phyloP scores from a whole-genome alignment of 2,329 filamentous ascomycete species.

The Diaporthe sp. region DNA sequence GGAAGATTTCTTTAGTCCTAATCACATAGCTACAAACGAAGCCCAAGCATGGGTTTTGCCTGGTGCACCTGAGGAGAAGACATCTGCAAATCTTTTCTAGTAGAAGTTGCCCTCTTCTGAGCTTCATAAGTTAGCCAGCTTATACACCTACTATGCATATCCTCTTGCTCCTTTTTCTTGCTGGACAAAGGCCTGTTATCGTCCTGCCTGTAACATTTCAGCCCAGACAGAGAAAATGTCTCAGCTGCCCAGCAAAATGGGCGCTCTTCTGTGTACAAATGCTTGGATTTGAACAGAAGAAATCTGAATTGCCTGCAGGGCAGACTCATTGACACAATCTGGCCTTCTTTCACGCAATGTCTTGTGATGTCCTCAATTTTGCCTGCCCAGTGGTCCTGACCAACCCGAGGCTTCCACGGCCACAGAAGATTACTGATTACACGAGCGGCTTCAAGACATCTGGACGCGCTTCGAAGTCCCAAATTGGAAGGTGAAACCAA shows the following conservation, averaged over 20 bases:
- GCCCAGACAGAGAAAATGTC: no score
- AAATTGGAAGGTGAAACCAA: conserved; percentile 3
- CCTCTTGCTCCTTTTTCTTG: no score
- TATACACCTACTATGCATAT: no score
- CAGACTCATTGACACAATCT: neutral
- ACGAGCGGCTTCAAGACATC: neutral
- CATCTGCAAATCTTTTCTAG: no score
- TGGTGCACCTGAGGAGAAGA: no score
- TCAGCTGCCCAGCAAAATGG: no score
- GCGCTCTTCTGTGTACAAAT: no score
- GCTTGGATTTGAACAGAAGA: no score
- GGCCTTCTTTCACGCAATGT: neutral
- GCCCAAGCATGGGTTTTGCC: neutral
- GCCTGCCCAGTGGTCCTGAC: neutral
- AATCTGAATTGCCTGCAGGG: neutral
- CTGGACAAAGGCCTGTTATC: no score
- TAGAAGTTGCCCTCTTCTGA: no score
- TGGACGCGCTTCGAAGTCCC: neutral
- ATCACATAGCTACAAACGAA: neutral
- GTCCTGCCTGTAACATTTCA: no score
- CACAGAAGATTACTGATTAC: neutral
- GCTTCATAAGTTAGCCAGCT: no score
- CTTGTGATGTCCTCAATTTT: neutral
- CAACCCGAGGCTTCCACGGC: neutral
- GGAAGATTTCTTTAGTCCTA: accelerated